Conservation (phyloP, 2,329 filamentous ascomycete species). For the Alternaria brassicae region DNA sequence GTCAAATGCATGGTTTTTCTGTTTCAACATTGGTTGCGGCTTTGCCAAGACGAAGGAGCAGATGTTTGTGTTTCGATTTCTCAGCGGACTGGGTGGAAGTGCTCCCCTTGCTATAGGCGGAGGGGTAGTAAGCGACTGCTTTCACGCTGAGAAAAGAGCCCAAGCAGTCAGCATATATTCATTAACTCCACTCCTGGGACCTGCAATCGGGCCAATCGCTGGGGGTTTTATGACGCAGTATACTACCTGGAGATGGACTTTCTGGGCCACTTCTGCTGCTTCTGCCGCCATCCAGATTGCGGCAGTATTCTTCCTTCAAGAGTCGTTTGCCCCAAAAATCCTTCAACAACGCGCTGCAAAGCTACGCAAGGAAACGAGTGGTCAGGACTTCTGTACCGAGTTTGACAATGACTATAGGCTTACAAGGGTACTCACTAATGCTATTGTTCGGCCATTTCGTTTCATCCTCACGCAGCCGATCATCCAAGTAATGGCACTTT, state of each 20-base stretch:
- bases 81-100: no score
- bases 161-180: not conserved
- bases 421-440: not conserved
- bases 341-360: no score
- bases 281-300: not conserved
- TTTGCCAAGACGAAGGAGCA: no score
- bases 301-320: slow-evolving; percentile 48
- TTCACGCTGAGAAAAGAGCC: not conserved
- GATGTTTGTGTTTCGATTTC: no score
- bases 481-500: not conserved
- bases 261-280: slow-evolving; percentile 6
- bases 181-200: slow-evolving; percentile 23
- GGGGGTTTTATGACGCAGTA: slow-evolving; percentile 29
- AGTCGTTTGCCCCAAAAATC: slow-evolving; percentile 57
- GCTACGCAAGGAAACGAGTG: slow-evolving; percentile 51
- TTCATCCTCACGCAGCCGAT: not conserved
- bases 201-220: slow-evolving; percentile 34
- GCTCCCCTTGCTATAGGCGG: no score
- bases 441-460: not conserved
- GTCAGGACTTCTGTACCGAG: not conserved
- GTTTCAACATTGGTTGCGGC: no score
- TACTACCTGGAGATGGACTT: slow-evolving; percentile 34
- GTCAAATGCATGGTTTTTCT: no score
- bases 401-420: not conserved
- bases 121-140: no score